A percentile compares a stretch with the other conserved stretches of the same genome.
Conservation (phyloP, 345 rosid species). For the Hevea brasiliensis region DNA sequence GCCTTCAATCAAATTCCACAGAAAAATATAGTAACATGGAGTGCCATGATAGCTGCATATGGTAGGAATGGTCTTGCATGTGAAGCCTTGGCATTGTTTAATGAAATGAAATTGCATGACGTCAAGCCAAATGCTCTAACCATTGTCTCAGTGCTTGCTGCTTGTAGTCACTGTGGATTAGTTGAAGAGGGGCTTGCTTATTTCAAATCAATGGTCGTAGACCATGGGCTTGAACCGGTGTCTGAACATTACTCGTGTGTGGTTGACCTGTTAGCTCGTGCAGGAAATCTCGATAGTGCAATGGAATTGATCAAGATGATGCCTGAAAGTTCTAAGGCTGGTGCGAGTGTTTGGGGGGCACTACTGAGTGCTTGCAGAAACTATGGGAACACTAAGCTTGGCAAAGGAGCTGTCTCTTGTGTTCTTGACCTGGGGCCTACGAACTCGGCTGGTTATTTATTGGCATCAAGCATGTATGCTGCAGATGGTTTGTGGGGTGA, state of each 20-base stretch:
- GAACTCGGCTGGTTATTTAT: constrained; percentile 57
- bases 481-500: constrained; percentile 51
- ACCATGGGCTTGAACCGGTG: constrained; percentile 30
- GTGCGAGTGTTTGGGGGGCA: constrained; percentile 70
- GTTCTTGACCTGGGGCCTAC: constrained; percentile 59
- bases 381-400: constrained; percentile 36
- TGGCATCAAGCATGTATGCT: constrained; percentile 56
- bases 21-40: constrained; percentile 63
- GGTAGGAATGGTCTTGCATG: constrained; percentile 61
- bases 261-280: constrained; percentile 75
- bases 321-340: constrained; percentile 38
- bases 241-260: constrained; percentile 75
- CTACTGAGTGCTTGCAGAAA: constrained; percentile 60
- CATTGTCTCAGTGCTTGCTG: constrained; percentile 58
- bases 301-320: constrained; percentile 47
- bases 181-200: constrained; percentile 54
- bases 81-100: constrained; percentile 50
- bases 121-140: constrained; percentile 54
- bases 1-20: constrained; percentile 44
- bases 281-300: constrained; percentile 56
- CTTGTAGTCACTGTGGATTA: constrained; percentile 76
- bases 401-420: constrained; percentile 37
- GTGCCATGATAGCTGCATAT: constrained; percentile 66
- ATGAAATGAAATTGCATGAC: constrained; percentile 54
- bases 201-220: constrained; percentile 55